Conservation (phyloP, 202 grass and related monocot species). For the Eragrostis tef region DNA sequence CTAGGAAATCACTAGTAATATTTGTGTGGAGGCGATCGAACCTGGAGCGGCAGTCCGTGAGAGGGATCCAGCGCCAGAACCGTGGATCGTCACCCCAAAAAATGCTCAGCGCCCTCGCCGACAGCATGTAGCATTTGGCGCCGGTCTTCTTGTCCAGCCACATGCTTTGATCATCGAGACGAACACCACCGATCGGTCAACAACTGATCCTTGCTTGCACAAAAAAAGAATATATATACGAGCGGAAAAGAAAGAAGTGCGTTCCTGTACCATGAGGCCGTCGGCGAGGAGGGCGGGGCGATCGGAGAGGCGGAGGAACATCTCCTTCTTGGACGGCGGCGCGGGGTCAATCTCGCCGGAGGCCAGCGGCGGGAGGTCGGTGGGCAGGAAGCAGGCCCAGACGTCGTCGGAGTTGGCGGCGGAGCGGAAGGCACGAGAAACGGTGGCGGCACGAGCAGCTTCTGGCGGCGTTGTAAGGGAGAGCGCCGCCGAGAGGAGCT, state of each 20-base stretch:
- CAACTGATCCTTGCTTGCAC: neutral
- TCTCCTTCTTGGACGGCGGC: conserved; percentile 58
- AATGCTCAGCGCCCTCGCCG: conserved; percentile 59
- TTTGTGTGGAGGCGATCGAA: conserved; percentile 7
- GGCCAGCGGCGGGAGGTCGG: conserved; percentile 25
- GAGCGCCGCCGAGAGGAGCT: neutral
- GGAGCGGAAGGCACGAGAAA: conserved; percentile 48
- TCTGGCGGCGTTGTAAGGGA: neutral
- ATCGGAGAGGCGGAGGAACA: conserved; percentile 63
- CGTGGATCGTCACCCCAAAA: conserved; percentile 24
- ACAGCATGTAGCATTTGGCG: conserved; percentile 68
- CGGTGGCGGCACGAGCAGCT: conserved; percentile 42
- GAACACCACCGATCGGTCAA: neutral
- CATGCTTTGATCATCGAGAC: conserved; percentile 29
- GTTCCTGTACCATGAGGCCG: conserved; percentile 45
- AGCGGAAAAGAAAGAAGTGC: too few species aligned
- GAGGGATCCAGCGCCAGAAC: conserved; percentile 61
- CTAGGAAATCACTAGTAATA: neutral
- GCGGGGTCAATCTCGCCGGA: neutral
- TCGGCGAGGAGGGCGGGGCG: conserved; percentile 45
- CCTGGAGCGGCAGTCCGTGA: conserved; percentile 53
- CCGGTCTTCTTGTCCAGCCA: conserved; percentile 54
- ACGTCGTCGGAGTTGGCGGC: conserved; percentile 50
- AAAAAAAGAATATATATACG: neutral
- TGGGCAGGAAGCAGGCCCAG: conserved; percentile 38